Evolutionary conservation across 306 rosid genomes (phyloP).

Genomic region (Prunus mongolica): DNA sequence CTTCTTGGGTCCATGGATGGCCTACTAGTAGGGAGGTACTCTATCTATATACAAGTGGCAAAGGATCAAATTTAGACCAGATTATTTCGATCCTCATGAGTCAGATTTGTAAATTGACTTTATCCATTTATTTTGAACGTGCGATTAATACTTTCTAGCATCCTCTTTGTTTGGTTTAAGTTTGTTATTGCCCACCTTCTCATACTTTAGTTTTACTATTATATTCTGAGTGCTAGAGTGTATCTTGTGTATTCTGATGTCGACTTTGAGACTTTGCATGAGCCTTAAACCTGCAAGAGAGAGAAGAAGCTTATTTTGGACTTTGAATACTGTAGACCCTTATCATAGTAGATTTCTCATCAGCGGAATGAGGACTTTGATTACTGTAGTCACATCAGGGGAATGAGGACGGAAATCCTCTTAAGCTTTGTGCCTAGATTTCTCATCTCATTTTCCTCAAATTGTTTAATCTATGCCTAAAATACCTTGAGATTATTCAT

Average conservation of each 20-base stretch:
- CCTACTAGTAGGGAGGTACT: background rate
- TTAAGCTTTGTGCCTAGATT: background rate
- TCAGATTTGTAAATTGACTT: background rate
- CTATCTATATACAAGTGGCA: background rate
- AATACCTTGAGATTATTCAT: background rate
- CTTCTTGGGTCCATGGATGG: background rate
- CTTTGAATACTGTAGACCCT: background rate
- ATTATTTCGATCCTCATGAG: background rate
- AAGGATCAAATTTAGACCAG: background rate
- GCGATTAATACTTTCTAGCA: background rate
- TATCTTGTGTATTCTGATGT: too few species aligned
- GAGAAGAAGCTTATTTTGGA: background rate
- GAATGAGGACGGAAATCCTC: background rate
- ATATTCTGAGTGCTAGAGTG: background rate
- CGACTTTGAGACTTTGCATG: too few species aligned
- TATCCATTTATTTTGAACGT: background rate
- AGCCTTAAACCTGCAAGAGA: background rate
- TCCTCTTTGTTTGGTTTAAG: background rate
- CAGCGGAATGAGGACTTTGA: background rate
- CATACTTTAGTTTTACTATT: background rate
- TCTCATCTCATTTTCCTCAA: background rate
- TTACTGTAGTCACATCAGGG: background rate
- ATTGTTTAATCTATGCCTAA: background rate
- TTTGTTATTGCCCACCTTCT: background rate
- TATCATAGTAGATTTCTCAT: background rate